Percentiles rank a stretch among this genome's conserved stretches.
phyloP scores from a whole-genome alignment of 2,329 filamentous ascomycete genomes.

The Calonectria hongkongensis region DNA sequence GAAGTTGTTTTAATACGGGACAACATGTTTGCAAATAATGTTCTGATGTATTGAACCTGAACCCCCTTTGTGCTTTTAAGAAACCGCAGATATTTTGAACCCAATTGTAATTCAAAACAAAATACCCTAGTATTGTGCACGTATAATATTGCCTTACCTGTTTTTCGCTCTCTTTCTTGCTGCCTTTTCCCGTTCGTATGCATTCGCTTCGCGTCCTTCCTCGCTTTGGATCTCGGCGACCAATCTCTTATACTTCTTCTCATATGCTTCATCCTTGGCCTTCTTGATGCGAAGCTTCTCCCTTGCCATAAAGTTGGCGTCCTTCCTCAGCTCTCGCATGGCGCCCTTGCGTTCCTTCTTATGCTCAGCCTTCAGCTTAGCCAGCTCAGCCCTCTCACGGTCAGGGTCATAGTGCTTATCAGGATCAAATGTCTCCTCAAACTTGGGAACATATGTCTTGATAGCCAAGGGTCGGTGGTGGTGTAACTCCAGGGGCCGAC shows the following conservation, averaged over 20 bases:
- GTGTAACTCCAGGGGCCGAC: slow-evolving; percentile 90
- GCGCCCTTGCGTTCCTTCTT: slow-evolving; percentile 97
- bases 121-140: slow-evolving; percentile 49
- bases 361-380: slow-evolving; percentile 91
- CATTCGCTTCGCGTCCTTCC: slow-evolving; percentile 90
- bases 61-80: not conserved
- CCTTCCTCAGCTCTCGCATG: slow-evolving; percentile 94
- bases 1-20: not conserved
- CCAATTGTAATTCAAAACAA: slow-evolving; percentile 7
- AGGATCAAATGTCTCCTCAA: slow-evolving; percentile 96
- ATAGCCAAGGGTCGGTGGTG: slow-evolving; percentile 92
- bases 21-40: slow-evolving; percentile 6
- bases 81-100: slow-evolving; percentile 7
- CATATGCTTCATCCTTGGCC: slow-evolving; percentile 93
- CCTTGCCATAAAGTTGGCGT: slow-evolving; percentile 93
- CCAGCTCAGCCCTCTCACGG: slow-evolving; percentile 88
- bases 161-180: slow-evolving; percentile 80
- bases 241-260: slow-evolving; percentile 94
- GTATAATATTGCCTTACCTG: slow-evolving; percentile 53
- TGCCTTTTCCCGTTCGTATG: slow-evolving; percentile 90
- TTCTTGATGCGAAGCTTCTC: slow-evolving; percentile 95
- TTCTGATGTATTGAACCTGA: not conserved
- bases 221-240: slow-evolving; percentile 97
- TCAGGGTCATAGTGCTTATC: slow-evolving; percentile 98
- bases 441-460: slow-evolving; percentile 92